Conservation (phyloP, 495 filamentous ascomycete species). For the Aspergillus cavernicola region DNA sequence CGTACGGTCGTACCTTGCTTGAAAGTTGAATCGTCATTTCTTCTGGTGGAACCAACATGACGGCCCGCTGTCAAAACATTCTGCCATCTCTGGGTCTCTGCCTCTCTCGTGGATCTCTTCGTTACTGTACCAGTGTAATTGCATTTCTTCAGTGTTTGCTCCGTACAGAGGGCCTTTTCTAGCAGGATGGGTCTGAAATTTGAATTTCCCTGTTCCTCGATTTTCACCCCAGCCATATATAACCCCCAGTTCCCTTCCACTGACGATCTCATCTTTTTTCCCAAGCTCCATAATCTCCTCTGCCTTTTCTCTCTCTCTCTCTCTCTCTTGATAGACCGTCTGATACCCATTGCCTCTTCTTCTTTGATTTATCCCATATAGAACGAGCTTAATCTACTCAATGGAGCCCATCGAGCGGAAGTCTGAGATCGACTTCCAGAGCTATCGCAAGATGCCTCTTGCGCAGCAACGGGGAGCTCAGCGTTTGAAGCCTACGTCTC, state of each 20-base stretch:
- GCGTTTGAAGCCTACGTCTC: constrained; percentile 26
- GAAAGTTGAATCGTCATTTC: constrained; percentile 3
- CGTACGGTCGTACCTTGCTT: too few relatives aligned
- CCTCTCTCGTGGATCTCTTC: too few relatives aligned
- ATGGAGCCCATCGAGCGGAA: constrained; percentile 24
- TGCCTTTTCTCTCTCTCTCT: not conserved
- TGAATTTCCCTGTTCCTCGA: constrained; percentile 3
- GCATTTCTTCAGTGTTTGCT: constrained; percentile 6
- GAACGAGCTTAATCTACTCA: constrained; percentile 1
- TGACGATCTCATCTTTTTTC: constrained; percentile 7
- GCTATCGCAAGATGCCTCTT: constrained; percentile 22
- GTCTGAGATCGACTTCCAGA: constrained; percentile 21
- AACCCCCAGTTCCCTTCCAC: constrained; percentile 3
- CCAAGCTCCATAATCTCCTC: constrained; percentile 1
- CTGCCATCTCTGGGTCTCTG: constrained; percentile 8
- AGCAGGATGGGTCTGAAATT: constrained; percentile 1
- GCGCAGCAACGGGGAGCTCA: constrained; percentile 16
- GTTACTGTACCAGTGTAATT: too few relatives aligned
- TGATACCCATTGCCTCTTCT: not conserved
- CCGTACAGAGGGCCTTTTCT: not conserved
- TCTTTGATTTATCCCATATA: not conserved
- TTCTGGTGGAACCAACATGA: constrained; percentile 16
- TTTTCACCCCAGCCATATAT: constrained; percentile 1
- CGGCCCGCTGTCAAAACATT: constrained; percentile 23
- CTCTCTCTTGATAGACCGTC: not conserved